These are phyloP conservation scores for Hypoxylon rickii DNA, from an alignment of 495 filamentous ascomycete species.

Conservation along the genomic window DNA sequence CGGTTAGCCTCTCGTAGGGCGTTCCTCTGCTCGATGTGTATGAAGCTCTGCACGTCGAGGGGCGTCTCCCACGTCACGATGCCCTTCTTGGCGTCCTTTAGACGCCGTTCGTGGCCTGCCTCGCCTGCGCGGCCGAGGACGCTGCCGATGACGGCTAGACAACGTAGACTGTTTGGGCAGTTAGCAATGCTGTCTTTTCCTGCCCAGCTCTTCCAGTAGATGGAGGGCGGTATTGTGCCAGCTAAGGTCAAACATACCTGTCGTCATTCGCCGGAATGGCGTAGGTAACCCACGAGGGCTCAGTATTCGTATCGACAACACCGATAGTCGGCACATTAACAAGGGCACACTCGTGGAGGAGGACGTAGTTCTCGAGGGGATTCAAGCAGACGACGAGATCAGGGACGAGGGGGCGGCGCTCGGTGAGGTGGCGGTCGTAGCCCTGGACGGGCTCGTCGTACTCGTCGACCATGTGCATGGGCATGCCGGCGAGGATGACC, in stretches of 20 bases:
- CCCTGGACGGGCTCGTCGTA: slow-evolving; percentile 66
- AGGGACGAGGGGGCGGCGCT: slow-evolving; percentile 70
- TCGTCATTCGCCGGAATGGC: slow-evolving; percentile 97
- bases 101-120: slow-evolving; percentile 69
- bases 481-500: slow-evolving; percentile 73
- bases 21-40: not conserved
- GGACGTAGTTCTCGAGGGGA: slow-evolving; percentile 84
- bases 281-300: slow-evolving; percentile 95
- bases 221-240: too few species aligned
- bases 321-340: slow-evolving; percentile 93
- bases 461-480: slow-evolving; percentile 71
- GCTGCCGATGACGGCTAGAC: slow-evolving; percentile 79
- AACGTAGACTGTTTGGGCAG: slow-evolving; percentile 66
- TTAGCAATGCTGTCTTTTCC: too few species aligned
- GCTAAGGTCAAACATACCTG: slow-evolving; percentile 68
- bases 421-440: slow-evolving; percentile 66
- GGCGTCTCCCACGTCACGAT: slow-evolving; percentile 61
- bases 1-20: not conserved
- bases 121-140: slow-evolving; percentile 84
- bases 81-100: slow-evolving; percentile 64
- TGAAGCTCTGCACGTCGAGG: slow-evolving; percentile 38
- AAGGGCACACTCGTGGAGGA: slow-evolving; percentile 88
- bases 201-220: too few species aligned
- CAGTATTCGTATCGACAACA: slow-evolving; percentile 88
- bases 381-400: slow-evolving; percentile 94